These are phyloP conservation scores for Bonia amplexicaulis DNA, from an alignment of 176 grass and related monocot genomes.

Conservation along the genomic window DNA sequence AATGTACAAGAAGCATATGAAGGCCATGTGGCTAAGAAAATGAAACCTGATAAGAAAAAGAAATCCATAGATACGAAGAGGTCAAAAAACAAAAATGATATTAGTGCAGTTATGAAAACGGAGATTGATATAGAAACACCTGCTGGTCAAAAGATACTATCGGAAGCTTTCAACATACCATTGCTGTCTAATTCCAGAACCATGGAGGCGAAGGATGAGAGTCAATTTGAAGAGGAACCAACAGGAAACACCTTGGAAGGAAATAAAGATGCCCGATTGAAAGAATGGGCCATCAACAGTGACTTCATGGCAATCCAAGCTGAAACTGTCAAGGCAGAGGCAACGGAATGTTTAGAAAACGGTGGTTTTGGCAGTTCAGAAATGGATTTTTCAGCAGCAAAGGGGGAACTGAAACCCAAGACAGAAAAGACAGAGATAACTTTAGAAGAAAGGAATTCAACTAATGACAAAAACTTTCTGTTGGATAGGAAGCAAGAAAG, in stretches of 20 bases:
- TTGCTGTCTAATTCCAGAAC: conserved; percentile 39
- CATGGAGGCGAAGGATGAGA: conserved; percentile 28
- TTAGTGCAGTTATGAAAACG: conserved; percentile 33
- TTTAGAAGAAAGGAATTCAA: conserved; percentile 45
- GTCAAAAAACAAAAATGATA: conserved; percentile 46
- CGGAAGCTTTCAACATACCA: conserved; percentile 42
- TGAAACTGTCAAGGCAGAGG: conserved; percentile 40
- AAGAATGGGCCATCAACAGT: conserved; percentile 28
- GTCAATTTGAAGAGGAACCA: conserved; percentile 42
- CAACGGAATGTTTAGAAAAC: conserved; percentile 39
- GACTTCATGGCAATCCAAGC: conserved; percentile 31
- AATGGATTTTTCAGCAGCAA: conserved; percentile 35
- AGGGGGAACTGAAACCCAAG: conserved; percentile 51
- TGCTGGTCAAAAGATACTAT: conserved; percentile 40
- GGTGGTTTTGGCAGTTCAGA: conserved; percentile 42
- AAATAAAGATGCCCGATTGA: conserved; percentile 39
- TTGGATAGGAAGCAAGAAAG: conserved; percentile 62
- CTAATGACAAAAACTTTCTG: conserved; percentile 34
- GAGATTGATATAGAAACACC: conserved; percentile 48
- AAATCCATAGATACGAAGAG: conserved; percentile 35
- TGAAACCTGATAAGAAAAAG: conserved; percentile 54
- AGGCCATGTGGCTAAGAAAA: conserved; percentile 46
- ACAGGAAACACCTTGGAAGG: conserved; percentile 24
- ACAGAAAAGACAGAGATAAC: conserved; percentile 41
- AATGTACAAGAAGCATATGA: conserved; percentile 38